Evolutionary conservation across 805 yeast species (phyloP), one percentile per base, ranked within the genome.

Genomic region (Candida khao-thaluensis): DNA sequence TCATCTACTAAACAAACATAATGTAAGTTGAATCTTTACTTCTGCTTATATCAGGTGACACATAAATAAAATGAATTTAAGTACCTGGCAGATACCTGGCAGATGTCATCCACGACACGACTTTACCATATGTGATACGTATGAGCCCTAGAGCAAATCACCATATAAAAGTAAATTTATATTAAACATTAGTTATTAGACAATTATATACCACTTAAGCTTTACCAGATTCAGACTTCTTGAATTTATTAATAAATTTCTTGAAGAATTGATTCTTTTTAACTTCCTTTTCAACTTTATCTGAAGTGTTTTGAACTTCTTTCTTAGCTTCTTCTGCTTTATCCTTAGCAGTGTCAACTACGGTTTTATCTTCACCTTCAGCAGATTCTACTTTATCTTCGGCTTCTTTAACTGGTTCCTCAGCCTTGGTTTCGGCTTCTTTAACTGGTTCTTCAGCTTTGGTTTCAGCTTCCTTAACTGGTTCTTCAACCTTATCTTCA

Each of bases 231-330:
- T 40, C 44, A 25, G 64, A 49, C 45, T 62, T 62, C 54, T 56
- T 66, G 54, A 66, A 64, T 50, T 61, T 65, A 43, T 43, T 46
- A 50, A 65, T 54, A 37, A 65, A 50, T 46, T 55, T 67, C 53
- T 57, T 62, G 54, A 66, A 63, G 45, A 63, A 48, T 42, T 62
- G 64, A 40, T 53, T 58, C 60, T 64, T 64, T 54, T 64, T 66
- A n/a, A 49, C 52, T 20, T 60, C 64, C 40, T 60, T 63, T 31
- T 57, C 64, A 31, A 52, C 60, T 44, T 53, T 54, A 18, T 42
- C 53, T 12, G 60, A 44, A 18, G 56, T 38, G 17, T 52, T 51
- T 41, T 54, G 54, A 26, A 60, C 56, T 32, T 53, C 60, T n/a
- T 56, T 57, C 50, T 60, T 56, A 30, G 66, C 62, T 37, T 50